Evolutionary conservation across 352 stramenopile species (phyloP).

Genomic region (Phytophthora citricola): DNA sequence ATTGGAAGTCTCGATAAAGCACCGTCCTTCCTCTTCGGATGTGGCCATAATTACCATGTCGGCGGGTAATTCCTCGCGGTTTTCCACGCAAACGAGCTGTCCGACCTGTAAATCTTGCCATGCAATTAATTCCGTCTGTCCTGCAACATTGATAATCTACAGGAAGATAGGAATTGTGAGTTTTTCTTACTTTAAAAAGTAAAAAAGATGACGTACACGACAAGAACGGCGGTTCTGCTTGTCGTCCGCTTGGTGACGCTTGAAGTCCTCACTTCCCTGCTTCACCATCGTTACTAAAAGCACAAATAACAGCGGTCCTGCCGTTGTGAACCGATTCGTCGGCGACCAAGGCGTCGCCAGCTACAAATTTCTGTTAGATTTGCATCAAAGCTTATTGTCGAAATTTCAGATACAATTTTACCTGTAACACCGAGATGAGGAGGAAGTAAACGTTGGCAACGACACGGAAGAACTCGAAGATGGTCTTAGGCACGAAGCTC

Average conservation of each 20-base stretch:
- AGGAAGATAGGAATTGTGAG: not conserved
- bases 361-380: conserved; percentile 27
- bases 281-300: conserved; percentile 82
- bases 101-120: conserved; percentile 85
- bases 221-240: conserved; percentile 68
- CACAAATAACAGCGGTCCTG: conserved; percentile 73
- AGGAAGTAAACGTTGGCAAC: conserved; percentile 97
- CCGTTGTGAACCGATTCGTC: conserved; percentile 78
- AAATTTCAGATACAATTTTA: conserved; percentile 6
- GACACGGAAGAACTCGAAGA: conserved; percentile 94
- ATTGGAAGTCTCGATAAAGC: conserved; percentile 88
- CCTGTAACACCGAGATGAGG: conserved; percentile 92
- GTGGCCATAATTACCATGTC: conserved; percentile 90
- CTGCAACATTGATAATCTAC: conserved; percentile 55
- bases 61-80: conserved; percentile 87
- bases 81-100: conserved; percentile 77
- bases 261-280: conserved; percentile 72
- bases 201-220: conserved; percentile 32
- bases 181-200: no score
- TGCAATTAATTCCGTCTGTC: conserved; percentile 50
- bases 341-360: conserved; percentile 68
- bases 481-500: conserved; percentile 93
- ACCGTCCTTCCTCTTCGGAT: conserved; percentile 71
- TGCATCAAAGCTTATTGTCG: not conserved
- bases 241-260: conserved; percentile 70